Evolutionary conservation across 2,329 filamentous ascomycete species (phyloP), one percentile per base, ranked within the genome.

Genomic region (Ustulina deusta): DNA sequence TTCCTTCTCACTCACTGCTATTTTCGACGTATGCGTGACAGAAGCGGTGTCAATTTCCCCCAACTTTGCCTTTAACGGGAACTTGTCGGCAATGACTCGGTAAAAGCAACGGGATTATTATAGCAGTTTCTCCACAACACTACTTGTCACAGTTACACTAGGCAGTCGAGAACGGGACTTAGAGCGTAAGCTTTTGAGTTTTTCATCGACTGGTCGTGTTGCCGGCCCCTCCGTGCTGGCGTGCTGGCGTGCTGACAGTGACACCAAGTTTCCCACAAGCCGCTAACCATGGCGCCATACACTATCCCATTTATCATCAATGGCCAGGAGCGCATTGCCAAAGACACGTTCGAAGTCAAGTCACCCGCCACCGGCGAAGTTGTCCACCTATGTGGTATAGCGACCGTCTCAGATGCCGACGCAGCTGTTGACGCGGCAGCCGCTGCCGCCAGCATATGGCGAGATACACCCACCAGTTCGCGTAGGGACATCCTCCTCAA

Each of bases 401-500:
- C 88, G 0, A 81, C 85, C 44, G 87, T 85, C 57, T 62, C 46
- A 20, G 70, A 73, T 44, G 70, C 71, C 22, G 38, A 61, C 17
- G 71, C 66, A 6, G 71, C 71, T 11, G 66, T 73, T 42, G 51
- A 71, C 4, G 70, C 70, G 0, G 68, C 69, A 0, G 68, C 63
- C 9, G 70, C 69, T 15, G 71, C 71, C 1, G 51, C 34, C 6
- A 6, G 34, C 34, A 32, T 44, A 20, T 73, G 71, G 71, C 68
- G 67, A 13, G 65, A 69, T 6, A 42, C 32, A 88, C 87, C 52
- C 86, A 89, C 1, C 75, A 49, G 82, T 27, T 76, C 84, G 27
- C 90, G 91, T 44, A 89, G 92, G 40, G 87, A 91, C 71, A 88
- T 97, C 70, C 84, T 97, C 66, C 81, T 91, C 65, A 89, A 88